Percentiles rank a stretch among this genome's conserved stretches.
Evolutionary conservation across 257 asterid species (phyloP).

Genomic region (Solanum sitiens): DNA sequence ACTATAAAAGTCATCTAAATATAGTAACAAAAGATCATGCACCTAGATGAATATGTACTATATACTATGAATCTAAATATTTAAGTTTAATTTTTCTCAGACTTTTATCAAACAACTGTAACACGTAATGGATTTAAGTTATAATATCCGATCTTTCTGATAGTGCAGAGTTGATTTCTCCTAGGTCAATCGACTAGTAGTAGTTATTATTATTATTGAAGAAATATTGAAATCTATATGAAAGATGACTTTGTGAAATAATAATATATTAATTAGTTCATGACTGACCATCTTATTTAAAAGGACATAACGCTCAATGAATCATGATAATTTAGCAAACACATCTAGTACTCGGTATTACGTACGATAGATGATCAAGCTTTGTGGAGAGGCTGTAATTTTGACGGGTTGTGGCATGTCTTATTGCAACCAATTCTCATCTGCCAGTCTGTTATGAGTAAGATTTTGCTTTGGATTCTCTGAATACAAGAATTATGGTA

Average conservation of each 20-base stretch:
- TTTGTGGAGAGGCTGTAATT: not conserved
- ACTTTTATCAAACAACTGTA: not conserved
- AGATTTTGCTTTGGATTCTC: constrained; percentile 31
- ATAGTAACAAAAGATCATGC: not conserved
- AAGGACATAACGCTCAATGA: not conserved
- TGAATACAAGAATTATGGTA: not conserved
- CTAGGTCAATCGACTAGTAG: no score
- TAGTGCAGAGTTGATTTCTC: not conserved
- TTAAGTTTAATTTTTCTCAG: not conserved
- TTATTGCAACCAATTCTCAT: not conserved
- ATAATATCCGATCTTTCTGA: not conserved
- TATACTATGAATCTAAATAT: not conserved
- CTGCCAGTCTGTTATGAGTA: not conserved
- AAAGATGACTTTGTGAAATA: not conserved
- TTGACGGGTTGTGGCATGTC: constrained; percentile 11
- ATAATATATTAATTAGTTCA: not conserved
- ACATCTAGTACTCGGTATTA: not conserved
- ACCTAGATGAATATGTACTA: not conserved
- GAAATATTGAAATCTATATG: no score
- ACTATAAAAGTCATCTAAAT: not conserved
- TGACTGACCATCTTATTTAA: not conserved
- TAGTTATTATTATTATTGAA: not conserved
- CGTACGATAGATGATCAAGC: not conserved
- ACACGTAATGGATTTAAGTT: not conserved
- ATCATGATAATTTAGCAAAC: not conserved